These are phyloP conservation scores for Amylostereum areolatum DNA, from an alignment of 1,284 basidiomycete species.

Conservation along the genomic window DNA sequence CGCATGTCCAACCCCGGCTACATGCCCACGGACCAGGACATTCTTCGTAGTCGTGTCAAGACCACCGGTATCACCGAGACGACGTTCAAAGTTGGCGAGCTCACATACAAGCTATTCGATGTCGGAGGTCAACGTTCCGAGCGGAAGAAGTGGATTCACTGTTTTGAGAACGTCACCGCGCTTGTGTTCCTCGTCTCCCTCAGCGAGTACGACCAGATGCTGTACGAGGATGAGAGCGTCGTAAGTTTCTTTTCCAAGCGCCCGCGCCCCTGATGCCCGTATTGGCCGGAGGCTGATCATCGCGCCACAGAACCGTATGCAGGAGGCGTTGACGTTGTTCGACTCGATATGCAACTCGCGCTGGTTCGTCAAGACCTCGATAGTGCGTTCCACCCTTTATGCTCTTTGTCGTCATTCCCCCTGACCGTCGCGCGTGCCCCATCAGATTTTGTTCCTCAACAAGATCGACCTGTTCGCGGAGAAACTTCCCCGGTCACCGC, in stretches of 20 bases:
- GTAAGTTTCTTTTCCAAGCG: constrained; percentile 39
- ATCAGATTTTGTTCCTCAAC: constrained; percentile 83
- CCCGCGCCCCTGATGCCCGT: no score
- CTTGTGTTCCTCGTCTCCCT: constrained; percentile 91
- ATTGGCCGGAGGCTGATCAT: neutral
- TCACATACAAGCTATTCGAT: constrained; percentile 91
- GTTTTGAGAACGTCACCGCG: constrained; percentile 95
- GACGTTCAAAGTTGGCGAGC: constrained; percentile 87
- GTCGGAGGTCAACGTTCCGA: constrained; percentile 94
- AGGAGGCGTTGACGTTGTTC: constrained; percentile 91
- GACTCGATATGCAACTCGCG: constrained; percentile 96
- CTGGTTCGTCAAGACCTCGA: constrained; percentile 90
- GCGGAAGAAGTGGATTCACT: constrained; percentile 94
- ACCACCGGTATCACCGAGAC: constrained; percentile 97
- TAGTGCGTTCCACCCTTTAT: constrained; percentile 40
- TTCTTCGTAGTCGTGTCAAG: constrained; percentile 91
- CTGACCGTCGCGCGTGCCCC: neutral
- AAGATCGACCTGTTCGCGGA: constrained; percentile 97
- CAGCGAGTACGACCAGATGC: constrained; percentile 92
- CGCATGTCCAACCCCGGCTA: constrained; percentile 77
- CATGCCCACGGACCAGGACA: constrained; percentile 90
- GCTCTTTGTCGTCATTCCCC: constrained; percentile 11
- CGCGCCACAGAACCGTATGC: constrained; percentile 82
- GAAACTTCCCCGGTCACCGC: constrained; percentile 84
- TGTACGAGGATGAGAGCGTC: constrained; percentile 91